Evolutionary conservation across 495 filamentous ascomycete genomes (phyloP).

Genomic region (Pyrenopolyporus hunteri): DNA sequence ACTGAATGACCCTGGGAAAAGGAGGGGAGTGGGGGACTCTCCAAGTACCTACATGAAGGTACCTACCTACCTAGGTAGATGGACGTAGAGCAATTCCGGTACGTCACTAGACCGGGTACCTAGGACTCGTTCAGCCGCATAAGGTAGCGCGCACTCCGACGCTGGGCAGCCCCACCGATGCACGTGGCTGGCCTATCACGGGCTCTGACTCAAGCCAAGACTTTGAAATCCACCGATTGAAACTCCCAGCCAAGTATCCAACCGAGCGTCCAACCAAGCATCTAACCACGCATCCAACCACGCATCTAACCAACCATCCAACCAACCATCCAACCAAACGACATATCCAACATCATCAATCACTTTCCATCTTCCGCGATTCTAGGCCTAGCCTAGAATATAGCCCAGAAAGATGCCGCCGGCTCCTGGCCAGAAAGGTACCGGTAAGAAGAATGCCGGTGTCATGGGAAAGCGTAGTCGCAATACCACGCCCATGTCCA

Average conservation of each 20-base stretch:
- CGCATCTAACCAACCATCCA: neutral
- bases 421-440: conserved; percentile 69
- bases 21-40: no score
- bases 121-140: neutral
- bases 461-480: conserved; percentile 78
- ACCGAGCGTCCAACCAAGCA: neutral
- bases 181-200: neutral
- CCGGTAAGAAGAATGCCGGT: conserved; percentile 72
- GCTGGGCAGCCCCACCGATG: neutral
- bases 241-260: neutral
- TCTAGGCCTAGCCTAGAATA: conserved; percentile 61
- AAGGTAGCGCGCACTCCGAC: no score
- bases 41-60: no score
- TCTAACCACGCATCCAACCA: neutral
- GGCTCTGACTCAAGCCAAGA: neutral
- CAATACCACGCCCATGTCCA: conserved; percentile 82
- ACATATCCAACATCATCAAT: neutral
- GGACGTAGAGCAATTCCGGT: neutral
- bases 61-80: neutral
- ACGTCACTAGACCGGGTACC: neutral
- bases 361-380: conserved; percentile 49
- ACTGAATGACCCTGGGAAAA: no score
- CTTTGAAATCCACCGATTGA: no score
- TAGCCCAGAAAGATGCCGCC: conserved; percentile 60
- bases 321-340: neutral